Evolutionary conservation across 2,329 filamentous ascomycete genomes (phyloP), one percentile per base, ranked within the genome.

Genomic region (Pseudogymnoascus sp.): DNA sequence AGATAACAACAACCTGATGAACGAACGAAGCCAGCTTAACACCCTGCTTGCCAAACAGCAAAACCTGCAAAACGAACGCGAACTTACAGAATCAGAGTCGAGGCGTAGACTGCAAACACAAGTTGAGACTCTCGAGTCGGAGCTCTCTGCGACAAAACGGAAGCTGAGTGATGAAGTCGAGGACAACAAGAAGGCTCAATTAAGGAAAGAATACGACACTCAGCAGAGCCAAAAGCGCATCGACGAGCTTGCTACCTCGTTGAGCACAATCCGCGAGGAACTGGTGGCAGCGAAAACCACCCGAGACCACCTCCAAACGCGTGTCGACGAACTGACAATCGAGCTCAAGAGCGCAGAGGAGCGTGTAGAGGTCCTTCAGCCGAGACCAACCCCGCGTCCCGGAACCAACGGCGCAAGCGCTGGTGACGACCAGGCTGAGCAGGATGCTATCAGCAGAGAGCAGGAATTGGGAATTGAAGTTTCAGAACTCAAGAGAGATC

Each of bases 321-420:
- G 92, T 63, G 91, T 96, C 2, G 90, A 96, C 67, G 93, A 97
- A 76, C 78, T 99, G 61, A 89, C 88, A 27, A 89, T 95, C 62
- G 91, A 97, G 72, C 80, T 97, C 27, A 89, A 89, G 68, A 92
- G 89, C 70, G 91, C 92, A 0, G 92, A 97, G 73, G 94, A 97
- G 74, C 89, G 92, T 59, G 82, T 90, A 5, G 87, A 90, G 67
- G 84, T 92, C 31, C 79, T 97, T 62, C 91, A 94, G 67, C 88
- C 91, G n/a, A 84, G 88, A 62, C 88, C 89, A 4, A 90, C 86
- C 0, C 81, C 87, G 1, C 79, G 87, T 65, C 77, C 82, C 4
- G 80, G 78, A 4, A 69, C 74, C 21, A 71, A 76, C 48, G 69
- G 72, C 36, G 68, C 74, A n/a, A 77, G 79, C 29, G 71, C 76